Evolutionary conservation across 805 yeast genomes (phyloP).

Genomic region (Cyberlindnera samutprakarnensis): DNA sequence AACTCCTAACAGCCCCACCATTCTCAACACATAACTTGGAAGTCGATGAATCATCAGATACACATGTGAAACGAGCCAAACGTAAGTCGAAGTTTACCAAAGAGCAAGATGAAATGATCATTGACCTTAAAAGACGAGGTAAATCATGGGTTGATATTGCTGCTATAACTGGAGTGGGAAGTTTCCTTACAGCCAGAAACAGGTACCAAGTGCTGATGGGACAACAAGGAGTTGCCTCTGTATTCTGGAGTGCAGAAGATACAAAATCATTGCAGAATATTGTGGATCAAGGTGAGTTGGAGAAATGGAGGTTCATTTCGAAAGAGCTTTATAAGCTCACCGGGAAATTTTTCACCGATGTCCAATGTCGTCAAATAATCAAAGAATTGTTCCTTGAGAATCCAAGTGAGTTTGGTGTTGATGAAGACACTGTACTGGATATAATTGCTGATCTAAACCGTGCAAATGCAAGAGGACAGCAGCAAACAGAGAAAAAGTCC

Average conservation of each 20-base stretch:
- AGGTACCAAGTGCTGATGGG: constrained; percentile 77
- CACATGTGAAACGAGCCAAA: constrained; percentile 42
- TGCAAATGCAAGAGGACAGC: neutral
- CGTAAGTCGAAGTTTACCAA: constrained; percentile 63
- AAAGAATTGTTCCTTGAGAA: constrained; percentile 44
- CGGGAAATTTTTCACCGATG: constrained; percentile 42
- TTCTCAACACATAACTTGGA: constrained; percentile 24
- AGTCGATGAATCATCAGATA: constrained; percentile 34
- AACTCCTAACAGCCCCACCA: constrained; percentile 14
- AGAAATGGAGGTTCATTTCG: constrained; percentile 62
- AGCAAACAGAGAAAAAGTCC: too few species aligned
- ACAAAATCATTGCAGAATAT: constrained; percentile 39
- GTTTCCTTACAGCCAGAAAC: constrained; percentile 67
- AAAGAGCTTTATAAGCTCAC: constrained; percentile 46
- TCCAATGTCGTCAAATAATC: constrained; percentile 48
- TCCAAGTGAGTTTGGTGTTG: constrained; percentile 52
- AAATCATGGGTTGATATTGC: constrained; percentile 72
- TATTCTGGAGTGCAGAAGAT: constrained; percentile 56
- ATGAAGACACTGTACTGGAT: constrained; percentile 31
- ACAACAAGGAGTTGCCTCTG: constrained; percentile 70
- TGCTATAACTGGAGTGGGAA: constrained; percentile 51
- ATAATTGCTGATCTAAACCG: neutral
- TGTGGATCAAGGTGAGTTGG: constrained; percentile 64
- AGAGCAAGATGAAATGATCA: constrained; percentile 61
- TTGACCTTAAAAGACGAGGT: constrained; percentile 53